These are phyloP conservation scores for Hypoxylon intermedium DNA, from an alignment of 495 filamentous ascomycete species.

Conservation along the genomic window DNA sequence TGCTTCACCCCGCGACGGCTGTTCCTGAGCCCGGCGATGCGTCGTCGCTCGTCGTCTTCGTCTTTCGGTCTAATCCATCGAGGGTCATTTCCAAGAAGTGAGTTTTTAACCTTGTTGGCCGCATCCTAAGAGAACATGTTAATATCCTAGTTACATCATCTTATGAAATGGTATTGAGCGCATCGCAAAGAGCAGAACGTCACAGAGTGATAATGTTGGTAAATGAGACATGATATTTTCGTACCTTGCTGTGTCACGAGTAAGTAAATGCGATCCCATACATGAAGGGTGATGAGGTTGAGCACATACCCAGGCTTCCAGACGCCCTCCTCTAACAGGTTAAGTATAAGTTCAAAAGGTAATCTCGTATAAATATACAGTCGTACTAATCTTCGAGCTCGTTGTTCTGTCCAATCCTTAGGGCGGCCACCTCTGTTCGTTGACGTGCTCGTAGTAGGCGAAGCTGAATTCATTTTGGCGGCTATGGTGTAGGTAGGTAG, in stretches of 20 bases:
- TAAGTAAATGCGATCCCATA: conserved; percentile 21
- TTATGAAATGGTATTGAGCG: neutral
- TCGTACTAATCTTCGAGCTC: conserved; percentile 52
- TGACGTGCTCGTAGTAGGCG: conserved; percentile 40
- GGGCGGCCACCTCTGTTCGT: conserved; percentile 52
- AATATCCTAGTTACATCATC: neutral
- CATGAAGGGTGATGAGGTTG: neutral
- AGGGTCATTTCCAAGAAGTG: conserved; percentile 55
- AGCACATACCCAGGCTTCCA: conserved; percentile 51
- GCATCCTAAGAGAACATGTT: conserved; percentile 42
- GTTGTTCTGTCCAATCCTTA: conserved; percentile 53
- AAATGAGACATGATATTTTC: conserved; percentile 5
- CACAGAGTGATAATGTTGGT: too few species aligned
- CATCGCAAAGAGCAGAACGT: too few species aligned
- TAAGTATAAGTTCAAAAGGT: conserved; percentile 53
- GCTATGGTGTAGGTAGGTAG: neutral
- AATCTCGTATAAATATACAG: conserved; percentile 56
- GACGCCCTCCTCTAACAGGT: conserved; percentile 51
- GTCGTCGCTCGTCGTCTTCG: conserved; percentile 50
- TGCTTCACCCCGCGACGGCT: conserved; percentile 25
- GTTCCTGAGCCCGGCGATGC: conserved; percentile 44
- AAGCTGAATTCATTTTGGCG: conserved; percentile 39
- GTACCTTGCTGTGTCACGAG: conserved; percentile 41
- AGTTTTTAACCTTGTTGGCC: conserved; percentile 56
- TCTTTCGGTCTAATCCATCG: conserved; percentile 55